Evolutionary conservation across 164 flowering plant species (phyloP), one percentile per base, ranked within the genome.

Genomic region (Macadamia tetraphylla): DNA sequence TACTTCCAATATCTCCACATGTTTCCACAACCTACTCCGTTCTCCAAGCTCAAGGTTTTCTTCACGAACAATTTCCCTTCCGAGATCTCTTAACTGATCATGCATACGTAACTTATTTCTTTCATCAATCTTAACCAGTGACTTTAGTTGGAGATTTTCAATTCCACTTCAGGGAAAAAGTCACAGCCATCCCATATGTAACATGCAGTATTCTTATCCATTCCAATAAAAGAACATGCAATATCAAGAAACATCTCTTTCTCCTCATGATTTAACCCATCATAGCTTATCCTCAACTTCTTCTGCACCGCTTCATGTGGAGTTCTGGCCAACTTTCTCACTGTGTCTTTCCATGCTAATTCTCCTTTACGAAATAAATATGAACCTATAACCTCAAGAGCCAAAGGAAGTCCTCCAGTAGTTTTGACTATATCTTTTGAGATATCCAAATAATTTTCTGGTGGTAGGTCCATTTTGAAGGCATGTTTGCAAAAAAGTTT

Each of bases 11-110:
- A 69, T 58, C 13, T 76, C 77, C 29, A 65, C 61, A 14, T 40
- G 40, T 65, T 7, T 6, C 71, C 75, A 79, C 67, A 76, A 44
- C 44, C 77, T 73, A 48, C 75, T 76, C 11, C 77, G 66, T n/a
- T 69, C 66, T 1, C 76, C 78, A 53, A 70, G 74, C 23, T 67
- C 69, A 6, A 23, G 17, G 12, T 49, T 48, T 71, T 79, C 75
- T 43, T 58, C n/a, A 0, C 53, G 57, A 30, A 74, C 71, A 32
- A 79, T 76, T 43, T 71, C 67, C 62, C 70, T 46, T 9, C 73
- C 80, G 63, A 74, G 66, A 51, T 77, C 73, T 68, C 65, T 56
- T 49, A 74, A 40, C 55, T 59, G 48, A 44, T 74, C 72, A 65
- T 74, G 81, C 78, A 78, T 78, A 66, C 46, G 29, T 12, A 78